Evolutionary conservation across 2,329 filamentous ascomycete species (phyloP).

Genomic region (Fusarium multiceps): DNA sequence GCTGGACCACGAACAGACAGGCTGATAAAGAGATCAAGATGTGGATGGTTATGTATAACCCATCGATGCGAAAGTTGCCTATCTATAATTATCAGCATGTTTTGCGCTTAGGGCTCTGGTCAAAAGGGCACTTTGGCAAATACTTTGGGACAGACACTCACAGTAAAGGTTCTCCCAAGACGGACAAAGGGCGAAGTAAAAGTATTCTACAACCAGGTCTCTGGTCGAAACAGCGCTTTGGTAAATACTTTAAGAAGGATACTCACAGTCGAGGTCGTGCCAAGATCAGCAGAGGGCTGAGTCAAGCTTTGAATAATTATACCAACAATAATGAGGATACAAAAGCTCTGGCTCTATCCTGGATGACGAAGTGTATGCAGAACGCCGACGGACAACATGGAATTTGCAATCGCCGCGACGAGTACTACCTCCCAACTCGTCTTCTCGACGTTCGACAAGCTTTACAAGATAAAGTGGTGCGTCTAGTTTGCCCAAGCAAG

Average conservation of each 20-base stretch:
- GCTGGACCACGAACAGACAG: neutral
- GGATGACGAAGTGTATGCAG: neutral
- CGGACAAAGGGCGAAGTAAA: too few species aligned
- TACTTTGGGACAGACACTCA: neutral
- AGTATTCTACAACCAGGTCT: too few species aligned
- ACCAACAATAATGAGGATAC: neutral
- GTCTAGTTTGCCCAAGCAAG: neutral
- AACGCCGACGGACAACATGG: neutral
- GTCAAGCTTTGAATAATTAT: accelerated
- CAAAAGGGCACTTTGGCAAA: neutral
- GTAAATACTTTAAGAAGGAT: too few species aligned
- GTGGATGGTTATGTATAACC: constrained; percentile 7
- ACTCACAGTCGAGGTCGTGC: too few species aligned
- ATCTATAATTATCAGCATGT: constrained; percentile 5
- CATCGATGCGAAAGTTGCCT: neutral
- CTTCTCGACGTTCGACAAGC: neutral
- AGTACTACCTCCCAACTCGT: neutral
- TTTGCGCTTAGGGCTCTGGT: neutral
- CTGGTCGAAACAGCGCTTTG: too few species aligned
- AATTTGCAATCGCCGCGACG: neutral
- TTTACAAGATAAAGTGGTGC: neutral
- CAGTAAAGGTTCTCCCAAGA: too few species aligned
- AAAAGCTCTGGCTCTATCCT: neutral
- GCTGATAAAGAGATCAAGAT: neutral
- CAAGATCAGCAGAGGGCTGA: too few species aligned